Percentiles rank a stretch among this genome's conserved stretches.
These are phyloP conservation scores for Hanseniaspora lindneri DNA, from an alignment of 805 yeast species.

Conservation along the genomic window DNA sequence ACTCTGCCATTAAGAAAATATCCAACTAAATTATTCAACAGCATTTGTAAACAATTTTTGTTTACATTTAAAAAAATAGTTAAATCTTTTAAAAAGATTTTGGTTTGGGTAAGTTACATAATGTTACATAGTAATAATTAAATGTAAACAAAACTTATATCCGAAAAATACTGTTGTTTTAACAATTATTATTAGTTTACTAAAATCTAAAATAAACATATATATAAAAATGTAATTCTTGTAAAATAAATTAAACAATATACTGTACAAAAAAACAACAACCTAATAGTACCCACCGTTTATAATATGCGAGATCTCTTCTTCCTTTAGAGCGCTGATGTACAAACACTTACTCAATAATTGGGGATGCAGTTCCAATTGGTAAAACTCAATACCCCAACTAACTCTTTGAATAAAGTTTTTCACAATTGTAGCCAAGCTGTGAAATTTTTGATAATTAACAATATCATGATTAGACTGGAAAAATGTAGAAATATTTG, in stretches of 20 bases:
- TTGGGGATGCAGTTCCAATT: conserved; percentile 44
- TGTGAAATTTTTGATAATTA: conserved; percentile 67
- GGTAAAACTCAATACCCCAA: conserved; percentile 62
- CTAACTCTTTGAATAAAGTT: conserved; percentile 70
- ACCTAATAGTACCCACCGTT: not conserved
- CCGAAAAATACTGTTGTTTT: too few relatives aligned
- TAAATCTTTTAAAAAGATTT: too few relatives aligned
- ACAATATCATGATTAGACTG: conserved; percentile 35
- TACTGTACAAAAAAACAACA: too few relatives aligned
- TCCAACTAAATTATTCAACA: not conserved
- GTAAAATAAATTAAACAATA: too few relatives aligned
- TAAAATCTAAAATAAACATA: too few relatives aligned
- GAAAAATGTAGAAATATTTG: conserved; percentile 34
- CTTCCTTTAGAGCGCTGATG: conserved; percentile 58
- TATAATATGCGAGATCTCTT: conserved; percentile 40
- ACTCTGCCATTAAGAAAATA: not conserved
- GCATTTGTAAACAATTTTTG: too few relatives aligned
- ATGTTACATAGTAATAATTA: not conserved
- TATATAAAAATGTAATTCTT: too few relatives aligned
- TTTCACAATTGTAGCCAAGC: conserved; percentile 65
- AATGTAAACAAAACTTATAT: not conserved
- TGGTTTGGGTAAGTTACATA: not conserved
- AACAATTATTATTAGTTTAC: too few relatives aligned
- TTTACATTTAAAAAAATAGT: not conserved
- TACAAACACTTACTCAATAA: conserved; percentile 74